phyloP scores from a whole-genome alignment of 805 yeast genomes.

The Clavispora vitiphila region DNA sequence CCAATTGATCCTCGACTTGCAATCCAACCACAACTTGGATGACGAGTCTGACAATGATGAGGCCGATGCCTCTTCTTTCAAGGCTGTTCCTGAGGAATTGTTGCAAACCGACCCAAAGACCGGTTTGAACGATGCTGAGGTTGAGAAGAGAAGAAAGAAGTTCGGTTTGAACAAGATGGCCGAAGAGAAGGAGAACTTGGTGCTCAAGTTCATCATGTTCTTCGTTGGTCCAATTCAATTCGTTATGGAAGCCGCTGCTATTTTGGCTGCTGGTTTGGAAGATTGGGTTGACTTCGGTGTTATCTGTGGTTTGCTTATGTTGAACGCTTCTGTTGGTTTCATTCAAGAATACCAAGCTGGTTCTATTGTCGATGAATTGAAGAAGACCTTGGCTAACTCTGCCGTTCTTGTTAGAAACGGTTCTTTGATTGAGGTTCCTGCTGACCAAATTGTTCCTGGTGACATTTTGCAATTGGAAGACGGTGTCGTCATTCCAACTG shows the following conservation, averaged over 20 bases:
- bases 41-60: conserved; percentile 22
- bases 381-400: conserved; percentile 88
- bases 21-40: conserved; percentile 51
- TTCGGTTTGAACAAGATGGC: conserved; percentile 88
- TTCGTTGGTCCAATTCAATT: conserved; percentile 94
- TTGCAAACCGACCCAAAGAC: conserved; percentile 73
- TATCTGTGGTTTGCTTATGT: conserved; percentile 77
- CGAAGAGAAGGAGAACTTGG: conserved; percentile 76
- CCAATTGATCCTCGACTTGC: conserved; percentile 72
- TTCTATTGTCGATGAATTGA: conserved; percentile 93
- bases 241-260: conserved; percentile 97
- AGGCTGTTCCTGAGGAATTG: conserved; percentile 81
- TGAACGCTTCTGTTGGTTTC: conserved; percentile 94
- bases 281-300: conserved; percentile 99
- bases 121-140: conserved; percentile 80
- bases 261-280: conserved; percentile 91
- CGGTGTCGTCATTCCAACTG: conserved; percentile 90
- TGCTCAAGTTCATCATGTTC: conserved; percentile 78
- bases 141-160: conserved; percentile 79
- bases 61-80: conserved; percentile 37
- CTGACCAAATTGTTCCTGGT: conserved; percentile 91
- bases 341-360: conserved; percentile 97
- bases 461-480: conserved; percentile 89
- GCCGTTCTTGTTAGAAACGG: conserved; percentile 86
- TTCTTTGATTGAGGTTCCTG: conserved; percentile 64